Base-by-base conservation (phyloP, 2,329 filamentous ascomycete species). In the Penicillium sp. region DNA sequence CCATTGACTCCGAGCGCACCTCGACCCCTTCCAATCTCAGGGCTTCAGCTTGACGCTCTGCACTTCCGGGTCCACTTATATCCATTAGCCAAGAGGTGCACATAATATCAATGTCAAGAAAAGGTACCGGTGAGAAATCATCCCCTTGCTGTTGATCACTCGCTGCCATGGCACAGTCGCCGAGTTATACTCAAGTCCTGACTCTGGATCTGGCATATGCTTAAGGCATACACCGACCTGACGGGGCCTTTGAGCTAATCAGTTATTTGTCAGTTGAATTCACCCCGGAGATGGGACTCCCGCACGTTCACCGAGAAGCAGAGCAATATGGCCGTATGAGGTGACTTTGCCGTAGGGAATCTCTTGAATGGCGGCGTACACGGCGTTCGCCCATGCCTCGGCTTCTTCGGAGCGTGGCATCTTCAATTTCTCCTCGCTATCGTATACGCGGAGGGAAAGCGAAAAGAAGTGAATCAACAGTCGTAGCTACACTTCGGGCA, bases 211-310 rank as follows among this genome's bases (percentile, higher is more conserved):
- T 1, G 91, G 83, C 12, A 97, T 84, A 68, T 96, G 87, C 70
- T 96, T 96, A 24, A 97, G 82, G 71, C 89, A 95, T 43, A 94
- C 80, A 48, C 93, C 93, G 6, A 97, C 92, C 74, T 97, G 93
- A 52, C 92, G 84, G 1, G 87, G 85, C 2, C 87, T 79, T 66
- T 89, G 82, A 3, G 87, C 86, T 89, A 33, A 28, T 4, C 16
- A 6, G 31, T 29, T n/a, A 26, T 24, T n/a, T 38, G 28, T 42
- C 2, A 21, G 39, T 36, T 52, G 79, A 76, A 38, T 29, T 23
- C 24, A 42, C 23, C 23, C 33, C 18, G 3, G 12, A 26, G 39
- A 36, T 9, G 24, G 31, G 29, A 45, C 5, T 6, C 12, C 18
- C 80, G 63, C 74, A 85, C 82, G 83, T 68, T 81, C 80, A 46